Percentiles rank a stretch among this genome's conserved stretches.
Conservation (phyloP, 2,329 filamentous ascomycete genomes). For the Diaporthe sp. region DNA sequence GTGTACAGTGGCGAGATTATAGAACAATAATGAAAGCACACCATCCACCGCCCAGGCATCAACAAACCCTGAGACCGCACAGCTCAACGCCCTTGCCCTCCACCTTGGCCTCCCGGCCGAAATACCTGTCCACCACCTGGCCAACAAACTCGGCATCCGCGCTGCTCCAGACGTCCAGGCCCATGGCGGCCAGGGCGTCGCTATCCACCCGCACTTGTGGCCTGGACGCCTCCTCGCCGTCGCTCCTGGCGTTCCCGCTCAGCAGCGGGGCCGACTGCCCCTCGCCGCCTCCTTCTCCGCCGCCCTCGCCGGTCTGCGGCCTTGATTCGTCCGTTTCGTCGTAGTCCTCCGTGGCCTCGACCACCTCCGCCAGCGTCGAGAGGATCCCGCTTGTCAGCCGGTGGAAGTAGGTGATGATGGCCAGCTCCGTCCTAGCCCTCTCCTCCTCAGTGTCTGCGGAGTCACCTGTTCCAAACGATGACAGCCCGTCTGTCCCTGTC, state of each 20-base stretch:
- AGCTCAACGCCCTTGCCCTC: slow-evolving; percentile 79
- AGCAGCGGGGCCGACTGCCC: slow-evolving; percentile 42
- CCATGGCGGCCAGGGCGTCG: slow-evolving; percentile 77
- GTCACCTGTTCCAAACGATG: slow-evolving; percentile 41
- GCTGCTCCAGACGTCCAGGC: slow-evolving; percentile 82
- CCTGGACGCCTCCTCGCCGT: slow-evolving; percentile 51
- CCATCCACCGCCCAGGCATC: slow-evolving; percentile 39
- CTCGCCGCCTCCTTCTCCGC: slow-evolving; percentile 45
- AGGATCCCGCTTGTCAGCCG: slow-evolving; percentile 77
- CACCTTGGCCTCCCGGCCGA: slow-evolving; percentile 72
- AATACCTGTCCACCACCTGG: slow-evolving; percentile 74
- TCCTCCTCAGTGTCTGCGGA: slow-evolving; percentile 56
- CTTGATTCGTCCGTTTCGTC: slow-evolving; percentile 48
- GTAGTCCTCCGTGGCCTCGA: slow-evolving; percentile 63
- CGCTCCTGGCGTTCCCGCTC: slow-evolving; percentile 36
- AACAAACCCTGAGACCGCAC: slow-evolving; percentile 80
- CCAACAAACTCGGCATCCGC: slow-evolving; percentile 77
- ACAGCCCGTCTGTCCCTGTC: slow-evolving; percentile 32
- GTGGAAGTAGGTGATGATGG: slow-evolving; percentile 86
- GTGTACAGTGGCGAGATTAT: slow-evolving; percentile 13
- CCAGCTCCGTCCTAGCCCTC: slow-evolving; percentile 70
- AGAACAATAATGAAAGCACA: slow-evolving; percentile 1
- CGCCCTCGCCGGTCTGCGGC: slow-evolving; percentile 46
- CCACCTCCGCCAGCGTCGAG: slow-evolving; percentile 70
- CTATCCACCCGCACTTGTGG: slow-evolving; percentile 68